Conservation (phyloP, 2,329 filamentous ascomycete species). For the Exophiala viscosa region DNA sequence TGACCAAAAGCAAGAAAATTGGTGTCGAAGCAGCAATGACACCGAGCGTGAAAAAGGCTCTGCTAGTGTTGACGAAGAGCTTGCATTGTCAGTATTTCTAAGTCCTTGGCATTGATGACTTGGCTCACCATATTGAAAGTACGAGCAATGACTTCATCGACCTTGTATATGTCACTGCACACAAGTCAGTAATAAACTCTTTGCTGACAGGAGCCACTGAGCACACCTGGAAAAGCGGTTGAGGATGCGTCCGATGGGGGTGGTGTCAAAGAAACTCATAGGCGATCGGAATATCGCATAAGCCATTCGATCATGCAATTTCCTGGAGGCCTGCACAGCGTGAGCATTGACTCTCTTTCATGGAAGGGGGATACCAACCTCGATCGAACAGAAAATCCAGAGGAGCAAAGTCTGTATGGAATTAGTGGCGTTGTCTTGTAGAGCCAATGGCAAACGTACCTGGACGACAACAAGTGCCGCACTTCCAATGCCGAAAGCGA, state of each 20-base stretch:
- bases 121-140: conserved; percentile 87
- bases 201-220: not conserved
- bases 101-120: conserved; percentile 20
- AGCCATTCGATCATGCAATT: conserved; percentile 95
- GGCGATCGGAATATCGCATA: conserved; percentile 95
- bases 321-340: conserved; percentile 70
- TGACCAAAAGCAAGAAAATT: conserved; percentile 71
- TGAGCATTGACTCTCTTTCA: conserved; percentile 4
- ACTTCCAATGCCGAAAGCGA: conserved; percentile 86
- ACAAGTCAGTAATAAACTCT: not conserved
- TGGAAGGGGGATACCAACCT: conserved; percentile 53
- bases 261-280: conserved; percentile 99
- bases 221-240: conserved; percentile 86
- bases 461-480: conserved; percentile 82
- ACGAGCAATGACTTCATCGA: conserved; percentile 90
- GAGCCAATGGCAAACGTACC: conserved; percentile 22
- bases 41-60: conserved; percentile 75
- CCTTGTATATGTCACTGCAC: conserved; percentile 54
- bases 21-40: conserved; percentile 82
- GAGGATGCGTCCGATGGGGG: conserved; percentile 89
- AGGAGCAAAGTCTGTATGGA: conserved; percentile 69
- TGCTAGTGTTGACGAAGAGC: conserved; percentile 71
- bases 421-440: conserved; percentile 11
- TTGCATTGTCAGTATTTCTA: conserved; percentile 27
- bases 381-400: conserved; percentile 99